Conservation (phyloP, 208 protist species). For the Acanthamoeba royreba region DNA sequence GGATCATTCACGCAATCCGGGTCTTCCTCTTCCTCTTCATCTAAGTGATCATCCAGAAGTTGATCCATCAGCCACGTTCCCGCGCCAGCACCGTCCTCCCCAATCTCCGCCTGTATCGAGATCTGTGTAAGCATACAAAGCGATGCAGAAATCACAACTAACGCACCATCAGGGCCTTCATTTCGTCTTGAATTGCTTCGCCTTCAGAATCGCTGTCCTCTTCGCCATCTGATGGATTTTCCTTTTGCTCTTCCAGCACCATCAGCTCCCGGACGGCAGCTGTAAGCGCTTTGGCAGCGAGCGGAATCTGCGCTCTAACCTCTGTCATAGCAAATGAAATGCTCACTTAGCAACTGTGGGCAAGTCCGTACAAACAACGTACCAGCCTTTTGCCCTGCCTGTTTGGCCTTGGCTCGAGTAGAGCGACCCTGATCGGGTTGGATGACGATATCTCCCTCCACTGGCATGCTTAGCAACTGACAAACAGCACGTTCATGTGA, state of each 20-base stretch:
- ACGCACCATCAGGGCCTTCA: neutral
- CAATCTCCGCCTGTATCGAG: neutral
- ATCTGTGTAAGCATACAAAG: neutral
- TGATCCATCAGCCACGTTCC: neutral
- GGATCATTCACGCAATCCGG: conserved; percentile 23
- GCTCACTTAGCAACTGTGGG: neutral
- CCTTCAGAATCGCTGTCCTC: neutral
- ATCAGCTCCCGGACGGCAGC: neutral
- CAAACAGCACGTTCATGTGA: neutral
- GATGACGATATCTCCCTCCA: neutral
- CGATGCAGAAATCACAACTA: no score
- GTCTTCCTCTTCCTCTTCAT: conserved; percentile 35
- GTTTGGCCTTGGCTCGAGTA: neutral
- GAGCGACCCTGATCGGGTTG: neutral
- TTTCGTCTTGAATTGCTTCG: neutral
- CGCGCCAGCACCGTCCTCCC: neutral
- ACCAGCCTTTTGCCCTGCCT: neutral
- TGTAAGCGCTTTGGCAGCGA: neutral
- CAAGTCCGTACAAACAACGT: neutral
- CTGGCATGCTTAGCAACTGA: neutral
- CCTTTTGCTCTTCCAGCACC: conserved; percentile 6
- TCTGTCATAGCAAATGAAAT: neutral
- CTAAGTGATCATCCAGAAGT: neutral
- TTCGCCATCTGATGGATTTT: neutral
- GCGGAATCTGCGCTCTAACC: neutral